Evolutionary conservation across 805 yeast species (phyloP).

Genomic region (Ogataea naganishii): DNA sequence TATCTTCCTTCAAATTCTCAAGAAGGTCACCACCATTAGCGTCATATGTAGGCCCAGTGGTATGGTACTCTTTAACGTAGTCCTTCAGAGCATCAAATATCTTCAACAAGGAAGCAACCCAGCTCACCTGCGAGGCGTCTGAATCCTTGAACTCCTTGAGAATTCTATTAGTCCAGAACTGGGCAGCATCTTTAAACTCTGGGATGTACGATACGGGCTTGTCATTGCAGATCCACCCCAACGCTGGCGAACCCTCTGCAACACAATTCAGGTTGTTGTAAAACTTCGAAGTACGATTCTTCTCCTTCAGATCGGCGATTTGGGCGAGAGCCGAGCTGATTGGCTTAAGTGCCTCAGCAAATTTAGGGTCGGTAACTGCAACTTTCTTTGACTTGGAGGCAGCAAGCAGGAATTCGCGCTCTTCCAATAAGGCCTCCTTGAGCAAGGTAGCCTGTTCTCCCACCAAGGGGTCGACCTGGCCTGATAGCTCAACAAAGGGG

Average conservation of each 20-base stretch:
- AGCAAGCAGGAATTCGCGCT: slow-evolving; percentile 49
- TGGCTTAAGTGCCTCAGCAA: slow-evolving; percentile 55
- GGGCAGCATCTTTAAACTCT: slow-evolving; percentile 85
- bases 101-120: slow-evolving; percentile 64
- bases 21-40: slow-evolving; percentile 49
- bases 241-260: slow-evolving; percentile 81
- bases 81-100: slow-evolving; percentile 62
- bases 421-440: slow-evolving; percentile 47
- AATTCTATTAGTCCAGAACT: slow-evolving; percentile 89
- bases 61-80: slow-evolving; percentile 69
- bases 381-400: slow-evolving; percentile 62
- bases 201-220: slow-evolving; percentile 71
- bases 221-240: slow-evolving; percentile 81
- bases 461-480: slow-evolving; percentile 46
- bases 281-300: slow-evolving; percentile 56
- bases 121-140: slow-evolving; percentile 61
- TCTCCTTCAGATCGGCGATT: slow-evolving; percentile 62
- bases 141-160: slow-evolving; percentile 74
- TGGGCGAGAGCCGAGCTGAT: slow-evolving; percentile 51
- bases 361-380: slow-evolving; percentile 42
- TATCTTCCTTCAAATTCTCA: slow-evolving; percentile 31
- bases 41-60: slow-evolving; percentile 83
- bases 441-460: slow-evolving; percentile 44
- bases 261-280: slow-evolving; percentile 73
- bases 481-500: slow-evolving; percentile 52